Percentiles rank a stretch among this genome's conserved stretches.
These are phyloP conservation scores for Diospyros lotus DNA, from an alignment of 148 eudicot species.

Conservation along the genomic window DNA sequence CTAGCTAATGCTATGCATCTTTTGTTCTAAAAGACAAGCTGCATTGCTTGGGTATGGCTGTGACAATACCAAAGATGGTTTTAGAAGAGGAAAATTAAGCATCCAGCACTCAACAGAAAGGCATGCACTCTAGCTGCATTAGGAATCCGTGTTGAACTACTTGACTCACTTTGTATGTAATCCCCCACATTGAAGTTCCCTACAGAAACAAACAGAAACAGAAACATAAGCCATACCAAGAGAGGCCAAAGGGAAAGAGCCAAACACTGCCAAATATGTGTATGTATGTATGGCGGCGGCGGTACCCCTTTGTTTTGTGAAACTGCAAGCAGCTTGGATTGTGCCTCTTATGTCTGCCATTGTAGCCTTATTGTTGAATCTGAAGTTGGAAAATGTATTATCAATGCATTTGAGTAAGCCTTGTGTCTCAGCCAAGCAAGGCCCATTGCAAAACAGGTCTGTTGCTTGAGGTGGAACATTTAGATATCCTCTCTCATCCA, in stretches of 20 bases:
- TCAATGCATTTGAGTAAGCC: constrained; percentile 45
- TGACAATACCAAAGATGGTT: neutral
- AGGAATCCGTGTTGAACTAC: constrained; percentile 24
- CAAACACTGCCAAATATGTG: neutral
- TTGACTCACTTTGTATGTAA: constrained; percentile 26
- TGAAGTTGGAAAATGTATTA: constrained; percentile 28
- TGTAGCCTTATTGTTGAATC: constrained; percentile 56
- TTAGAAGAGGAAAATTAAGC: neutral
- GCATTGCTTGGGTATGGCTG: no score
- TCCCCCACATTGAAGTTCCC: constrained; percentile 46
- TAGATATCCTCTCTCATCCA: constrained; percentile 47
- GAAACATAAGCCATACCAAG: neutral
- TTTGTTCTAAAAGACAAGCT: no score
- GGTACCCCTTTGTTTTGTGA: constrained; percentile 35
- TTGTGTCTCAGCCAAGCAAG: constrained; percentile 48
- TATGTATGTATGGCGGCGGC: neutral
- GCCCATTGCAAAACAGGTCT: constrained; percentile 49
- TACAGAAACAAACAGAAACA: constrained; percentile 9
- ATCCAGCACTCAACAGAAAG: constrained; percentile 7
- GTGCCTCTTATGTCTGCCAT: constrained; percentile 26
- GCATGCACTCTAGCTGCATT: constrained; percentile 13
- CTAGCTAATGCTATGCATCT: neutral
- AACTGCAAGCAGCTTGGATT: constrained; percentile 44
- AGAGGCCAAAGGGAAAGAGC: neutral
- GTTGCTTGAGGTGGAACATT: constrained; percentile 47